Evolutionary conservation across 257 asterid species (phyloP), one percentile per base, ranked within the genome.

Genomic region (Salvia splendens): DNA sequence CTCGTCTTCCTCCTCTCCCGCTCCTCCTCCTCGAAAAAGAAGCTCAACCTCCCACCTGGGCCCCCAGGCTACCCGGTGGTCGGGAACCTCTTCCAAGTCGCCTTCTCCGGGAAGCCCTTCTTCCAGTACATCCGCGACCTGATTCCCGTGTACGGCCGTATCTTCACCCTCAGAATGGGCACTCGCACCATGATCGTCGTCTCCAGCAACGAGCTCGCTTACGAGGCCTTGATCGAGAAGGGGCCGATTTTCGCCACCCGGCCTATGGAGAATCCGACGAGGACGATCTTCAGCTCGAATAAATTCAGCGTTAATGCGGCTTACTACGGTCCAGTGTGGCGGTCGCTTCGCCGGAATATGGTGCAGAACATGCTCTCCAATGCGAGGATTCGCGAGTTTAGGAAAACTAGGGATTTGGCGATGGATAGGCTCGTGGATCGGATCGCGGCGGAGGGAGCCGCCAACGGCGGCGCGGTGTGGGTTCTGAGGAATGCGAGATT

Each of bases 61-160:
- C 99, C 99, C 0, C 94, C 95, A 1, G 97, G 99, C 1, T 77
- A 79, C 75, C 99, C 97, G 47, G 70, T 93, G 3, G 95, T 90
- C 17, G 99, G 99, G 0, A 93, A 89, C 76, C 95, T 93, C 61
- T 90, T 93, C 78, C 99, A 93, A 72, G 91, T 90, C 14, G 97
- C 95, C 0, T 74, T 80, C 4, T 86, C 97, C 2, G 97, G 96
- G 24, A 93, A 86, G 11, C 96, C 83, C 0, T 90, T 93, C 46
- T 90, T 93, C 59, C 83, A 82, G 15, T 90, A 90, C 47, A 83
- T 82, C 0, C 85, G 91, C 5, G 99, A 84, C 0, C 92, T 93
- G 0, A 64, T 80, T 5, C 92, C 92, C 0, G 74, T 51, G 2
- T 93, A 93, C 33, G 99, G 96, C 24, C 88, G 90, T 3, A 86